Evolutionary conservation across 176 grass and related monocot species (phyloP).

Genomic region (Poa annua): DNA sequence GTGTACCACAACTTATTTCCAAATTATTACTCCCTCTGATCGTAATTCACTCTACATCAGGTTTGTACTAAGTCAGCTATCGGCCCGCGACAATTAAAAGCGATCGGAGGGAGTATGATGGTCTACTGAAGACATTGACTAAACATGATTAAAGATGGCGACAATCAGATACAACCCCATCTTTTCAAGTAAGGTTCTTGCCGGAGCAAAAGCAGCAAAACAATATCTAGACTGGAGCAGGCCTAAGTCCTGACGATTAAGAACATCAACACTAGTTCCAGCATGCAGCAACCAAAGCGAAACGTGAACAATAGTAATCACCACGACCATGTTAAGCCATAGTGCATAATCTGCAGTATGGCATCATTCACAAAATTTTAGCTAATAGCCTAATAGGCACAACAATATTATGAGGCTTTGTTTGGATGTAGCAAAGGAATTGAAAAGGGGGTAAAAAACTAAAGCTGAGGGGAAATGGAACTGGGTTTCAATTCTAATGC

Average conservation of each 20-base stretch:
- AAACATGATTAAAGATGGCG: not conserved
- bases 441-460: not conserved
- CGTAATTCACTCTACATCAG: no score
- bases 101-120: no score
- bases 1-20: no score
- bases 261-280: not conserved
- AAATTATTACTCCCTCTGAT: no score
- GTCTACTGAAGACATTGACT: no score
- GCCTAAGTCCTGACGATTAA: not conserved
- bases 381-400: not conserved
- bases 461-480: not conserved
- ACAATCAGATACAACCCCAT: not conserved
- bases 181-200: slow-evolving; percentile 6
- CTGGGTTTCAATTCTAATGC: not conserved
- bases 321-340: not conserved
- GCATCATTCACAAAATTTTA: not conserved
- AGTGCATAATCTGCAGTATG: not conserved
- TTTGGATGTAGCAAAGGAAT: not conserved
- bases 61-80: no score
- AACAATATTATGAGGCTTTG: not conserved
- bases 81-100: no score
- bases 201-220: not conserved
- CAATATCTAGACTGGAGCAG: not conserved
- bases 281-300: not conserved
- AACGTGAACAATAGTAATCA: not conserved